Base-by-base conservation (phyloP, 192 early-diverging fungal genomes). In the Lobosporangium transversale region DNA sequence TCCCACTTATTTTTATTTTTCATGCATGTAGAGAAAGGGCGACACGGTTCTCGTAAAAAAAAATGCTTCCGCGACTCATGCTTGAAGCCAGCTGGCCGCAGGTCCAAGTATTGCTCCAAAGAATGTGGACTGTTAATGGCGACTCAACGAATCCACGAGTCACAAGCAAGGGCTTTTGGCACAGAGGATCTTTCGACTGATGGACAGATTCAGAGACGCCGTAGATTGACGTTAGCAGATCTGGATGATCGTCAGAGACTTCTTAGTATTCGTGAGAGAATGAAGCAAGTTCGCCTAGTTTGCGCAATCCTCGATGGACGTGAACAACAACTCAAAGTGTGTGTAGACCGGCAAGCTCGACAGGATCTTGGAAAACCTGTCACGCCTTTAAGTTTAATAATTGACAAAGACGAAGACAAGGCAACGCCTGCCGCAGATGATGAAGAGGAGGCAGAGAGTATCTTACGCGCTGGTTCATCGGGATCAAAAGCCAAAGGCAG, bases 91-190 rank as follows among this genome's bases (percentile, higher is more conserved):
- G 81, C 78, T 4, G 47, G 53, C 18, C 67, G 68, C 23, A 54
- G 64, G 36, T 82, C 80, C 23, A 85, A 82, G 65, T 88, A 86
- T 44, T 88, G 87, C 51, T 85, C 85, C 20, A 61, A 70, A 26
- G 80, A 80, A 43, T 88, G 87, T 58, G 84, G 87, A 20, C 65
- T 88, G 20, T 43, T 78, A 49, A 65, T 81, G 45, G 86, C 86
- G 20, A 74, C 76, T 17, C 78, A 79, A 21, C 58, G 80, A 50
- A 61, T 85, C 30, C 70, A 66, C 15, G 62, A 81, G 23, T 78
- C 73, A 3, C 85, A 88, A 66, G 79, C 68, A 27, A 52, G 50
- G 4, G 61, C 53, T 4, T 71, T 76, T 76, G 73, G 73, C 5
- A 30, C 62, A 43, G 33, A 17, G 0, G 54, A 49, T 17, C 29